A percentile compares a stretch with the other conserved stretches of the same genome.
Evolutionary conservation across 2,329 filamentous ascomycete genomes (phyloP).

Genomic region (Arachnopeziza araneosa): DNA sequence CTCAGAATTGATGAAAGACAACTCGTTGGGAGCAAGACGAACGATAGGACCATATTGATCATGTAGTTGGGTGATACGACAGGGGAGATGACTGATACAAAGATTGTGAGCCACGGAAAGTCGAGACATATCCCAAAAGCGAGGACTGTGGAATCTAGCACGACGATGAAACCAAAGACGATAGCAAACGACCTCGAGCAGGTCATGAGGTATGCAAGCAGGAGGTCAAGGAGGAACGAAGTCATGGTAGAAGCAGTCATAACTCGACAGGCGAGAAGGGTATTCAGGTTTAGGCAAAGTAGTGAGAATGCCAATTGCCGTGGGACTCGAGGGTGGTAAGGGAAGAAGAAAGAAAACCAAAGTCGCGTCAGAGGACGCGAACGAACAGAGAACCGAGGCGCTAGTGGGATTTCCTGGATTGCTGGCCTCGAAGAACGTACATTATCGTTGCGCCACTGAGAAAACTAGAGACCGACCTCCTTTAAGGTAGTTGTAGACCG

Average conservation of each 20-base stretch:
- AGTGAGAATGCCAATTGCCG: neutral
- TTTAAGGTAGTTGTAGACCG: too few relatives aligned
- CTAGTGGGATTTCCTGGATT: too few relatives aligned
- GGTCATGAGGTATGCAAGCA: neutral
- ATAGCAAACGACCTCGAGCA: neutral
- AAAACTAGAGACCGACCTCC: too few relatives aligned
- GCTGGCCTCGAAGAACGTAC: too few relatives aligned
- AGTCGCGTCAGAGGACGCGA: neutral
- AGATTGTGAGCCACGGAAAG: constrained; percentile 6
- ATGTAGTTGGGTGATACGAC: neutral
- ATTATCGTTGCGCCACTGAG: too few relatives aligned
- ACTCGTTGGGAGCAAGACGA: neutral
- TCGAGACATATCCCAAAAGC: constrained; percentile 9
- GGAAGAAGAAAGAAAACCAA: neutral
- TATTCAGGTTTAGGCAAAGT: neutral
- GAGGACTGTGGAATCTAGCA: constrained; percentile 13
- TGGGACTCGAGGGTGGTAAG: neutral
- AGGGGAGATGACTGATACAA: neutral
- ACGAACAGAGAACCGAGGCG: too few relatives aligned
- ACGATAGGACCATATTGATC: neutral
- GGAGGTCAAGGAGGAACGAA: neutral
- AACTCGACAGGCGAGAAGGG: neutral
- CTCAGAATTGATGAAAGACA: neutral
- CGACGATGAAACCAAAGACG: constrained; percentile 13
- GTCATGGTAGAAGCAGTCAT: neutral